Base-by-base conservation (phyloP, 2,329 filamentous ascomycete species). In the Stylonectria norvegica region DNA sequence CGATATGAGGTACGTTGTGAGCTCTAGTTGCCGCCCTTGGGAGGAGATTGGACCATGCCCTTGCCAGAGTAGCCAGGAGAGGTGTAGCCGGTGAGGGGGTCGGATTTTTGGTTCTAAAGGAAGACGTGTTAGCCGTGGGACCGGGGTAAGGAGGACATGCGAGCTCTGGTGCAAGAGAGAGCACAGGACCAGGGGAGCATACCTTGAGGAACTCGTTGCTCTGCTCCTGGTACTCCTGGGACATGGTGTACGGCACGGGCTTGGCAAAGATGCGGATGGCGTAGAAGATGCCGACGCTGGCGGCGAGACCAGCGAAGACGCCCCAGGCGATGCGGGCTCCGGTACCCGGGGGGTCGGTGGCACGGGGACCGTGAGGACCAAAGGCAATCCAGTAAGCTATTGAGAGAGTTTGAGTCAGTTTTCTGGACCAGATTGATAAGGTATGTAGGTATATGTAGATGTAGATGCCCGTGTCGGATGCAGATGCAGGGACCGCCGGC, bases 361-460 rank as follows among this genome's bases (percentile, higher is more conserved):
- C 83, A 59, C 93, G 91, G 58, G 93, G 93, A 43, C 93, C 93
- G 71, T 98, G 93, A 63, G 90, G 84, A 54, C 93, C 93, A 66
- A 98, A 98, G 55, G 93, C 90, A 63, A 98, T 95, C 85, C 87
- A 98, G 82, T 97, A 98, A 53, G 93, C 93, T 98, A 66, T 68
- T 61, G 55, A 64, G 58, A 61, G 55, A 59, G 48, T 57, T 63
- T 63, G 51, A 61, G 59, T 70, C 61, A 66, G 65, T 61, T 57
- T 59, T 54, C 36, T 22, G 37, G 22, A 44, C 28, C 44, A 55
- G 38, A 43, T 37, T 37, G 32, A 39, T 17, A 34, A 33, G n/a
- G n/a, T n/a, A n/a, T n/a, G n/a, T n/a, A n/a, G n/a, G n/a, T n/a
- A n/a, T n/a, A n/a, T n/a, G n/a, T 28, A 41, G 34, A n/a, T n/a